phyloP scores from a whole-genome alignment of 257 asterid genomes.

The Solanum tarapatanum region DNA sequence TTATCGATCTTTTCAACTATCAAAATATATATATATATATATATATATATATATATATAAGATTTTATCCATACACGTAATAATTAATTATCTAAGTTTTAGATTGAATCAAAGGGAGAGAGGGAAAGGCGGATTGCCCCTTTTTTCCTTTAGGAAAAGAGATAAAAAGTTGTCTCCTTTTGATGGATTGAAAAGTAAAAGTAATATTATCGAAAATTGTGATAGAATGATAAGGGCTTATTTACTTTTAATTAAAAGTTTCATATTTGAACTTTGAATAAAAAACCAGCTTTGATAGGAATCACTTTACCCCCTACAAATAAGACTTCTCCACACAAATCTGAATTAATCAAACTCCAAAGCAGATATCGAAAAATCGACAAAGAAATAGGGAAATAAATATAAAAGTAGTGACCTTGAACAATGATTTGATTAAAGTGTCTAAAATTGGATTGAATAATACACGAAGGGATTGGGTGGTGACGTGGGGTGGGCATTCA shows the following conservation, averaged over 20 bases:
- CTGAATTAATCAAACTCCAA: neutral
- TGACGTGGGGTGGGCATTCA: neutral
- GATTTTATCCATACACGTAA: neutral
- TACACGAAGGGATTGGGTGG: neutral
- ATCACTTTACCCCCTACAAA: rapidly evolving
- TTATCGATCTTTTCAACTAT: neutral
- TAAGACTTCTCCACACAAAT: rapidly evolving
- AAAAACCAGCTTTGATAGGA: no score
- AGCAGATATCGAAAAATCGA: rapidly evolving
- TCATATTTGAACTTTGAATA: rapidly evolving
- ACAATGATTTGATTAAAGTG: neutral
- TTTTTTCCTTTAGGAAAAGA: neutral
- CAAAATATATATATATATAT: neutral
- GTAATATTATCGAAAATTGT: neutral
- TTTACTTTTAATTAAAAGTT: neutral
- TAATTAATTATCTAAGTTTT: neutral
- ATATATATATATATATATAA: neutral
- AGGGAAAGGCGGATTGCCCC: neutral
- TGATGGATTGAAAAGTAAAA: neutral
- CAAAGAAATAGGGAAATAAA: neutral
- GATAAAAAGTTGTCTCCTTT: neutral
- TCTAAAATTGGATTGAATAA: neutral
- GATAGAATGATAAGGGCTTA: rapidly evolving
- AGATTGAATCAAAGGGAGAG: neutral
- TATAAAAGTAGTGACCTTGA: neutral